Conservation (phyloP, 2,329 filamentous ascomycete species). For the Paecilomyces variotii region DNA sequence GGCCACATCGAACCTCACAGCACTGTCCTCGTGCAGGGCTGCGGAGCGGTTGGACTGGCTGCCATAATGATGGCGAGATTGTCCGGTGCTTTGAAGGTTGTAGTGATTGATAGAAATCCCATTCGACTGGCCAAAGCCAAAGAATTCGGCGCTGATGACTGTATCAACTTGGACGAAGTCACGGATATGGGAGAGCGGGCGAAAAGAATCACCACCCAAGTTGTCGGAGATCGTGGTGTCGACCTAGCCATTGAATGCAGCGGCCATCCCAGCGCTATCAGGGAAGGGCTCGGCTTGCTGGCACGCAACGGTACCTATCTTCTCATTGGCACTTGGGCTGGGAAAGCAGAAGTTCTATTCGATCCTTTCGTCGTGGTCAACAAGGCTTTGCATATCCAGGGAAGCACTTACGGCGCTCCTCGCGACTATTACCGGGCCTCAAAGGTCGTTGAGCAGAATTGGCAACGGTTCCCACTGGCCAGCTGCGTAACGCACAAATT, state of each 20-base stretch:
- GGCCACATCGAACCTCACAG: background rate
- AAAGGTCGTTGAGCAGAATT: background rate
- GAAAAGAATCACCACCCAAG: background rate
- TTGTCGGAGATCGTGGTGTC: background rate
- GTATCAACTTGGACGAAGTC: background rate
- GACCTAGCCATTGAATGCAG: background rate
- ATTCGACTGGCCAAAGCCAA: background rate
- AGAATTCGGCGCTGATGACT: background rate
- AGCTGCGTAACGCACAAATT: background rate
- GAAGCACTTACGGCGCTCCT: background rate
- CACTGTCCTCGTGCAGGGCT: background rate
- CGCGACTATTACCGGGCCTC: background rate
- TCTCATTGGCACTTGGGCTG: background rate
- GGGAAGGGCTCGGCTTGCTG: background rate
- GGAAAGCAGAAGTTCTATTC: background rate
- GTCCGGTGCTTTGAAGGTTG: background rate
- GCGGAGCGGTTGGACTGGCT: background rate
- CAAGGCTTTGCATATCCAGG: background rate
- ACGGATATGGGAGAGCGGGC: background rate
- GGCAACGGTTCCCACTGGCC: background rate
- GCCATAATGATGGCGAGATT: background rate
- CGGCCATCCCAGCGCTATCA: background rate
- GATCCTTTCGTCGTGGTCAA: background rate
- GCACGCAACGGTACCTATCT: background rate
- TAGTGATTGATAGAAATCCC: background rate